phyloP scores from a whole-genome alignment of 2,329 filamentous ascomycete genomes.

The Hypoxylon sp. region DNA sequence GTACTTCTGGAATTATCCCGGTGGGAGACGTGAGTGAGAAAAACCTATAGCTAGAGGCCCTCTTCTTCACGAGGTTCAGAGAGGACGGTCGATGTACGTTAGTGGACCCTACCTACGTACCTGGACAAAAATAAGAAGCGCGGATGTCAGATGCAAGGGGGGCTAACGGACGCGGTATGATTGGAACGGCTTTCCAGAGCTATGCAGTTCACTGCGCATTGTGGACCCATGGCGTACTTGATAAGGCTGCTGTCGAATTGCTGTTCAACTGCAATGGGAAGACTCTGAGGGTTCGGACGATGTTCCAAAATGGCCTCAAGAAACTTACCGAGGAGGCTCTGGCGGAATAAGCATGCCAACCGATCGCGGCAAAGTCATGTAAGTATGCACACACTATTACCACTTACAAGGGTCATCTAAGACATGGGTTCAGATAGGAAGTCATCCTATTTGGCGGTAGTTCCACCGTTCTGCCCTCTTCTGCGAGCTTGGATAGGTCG shows the following conservation, averaged over 20 bases:
- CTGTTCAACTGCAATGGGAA: conserved; percentile 33
- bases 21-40: conserved; percentile 18
- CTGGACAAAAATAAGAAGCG: conserved; percentile 42
- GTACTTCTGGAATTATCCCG: conserved; percentile 34
- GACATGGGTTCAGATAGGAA: conserved; percentile 47
- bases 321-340: conserved; percentile 44
- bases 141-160: conserved; percentile 46
- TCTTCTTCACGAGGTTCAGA: conserved; percentile 38
- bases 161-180: conserved; percentile 35
- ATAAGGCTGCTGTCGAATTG: conserved; percentile 44
- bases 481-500: conserved; percentile 42
- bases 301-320: conserved; percentile 41
- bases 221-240: conserved; percentile 43
- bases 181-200: conserved; percentile 40
- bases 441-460: conserved; percentile 46
- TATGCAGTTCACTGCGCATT: conserved; percentile 35
- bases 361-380: conserved; percentile 45
- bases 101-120: conserved; percentile 45
- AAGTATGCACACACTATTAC: conserved; percentile 45
- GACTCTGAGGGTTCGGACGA: conserved; percentile 35
- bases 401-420: conserved; percentile 46
- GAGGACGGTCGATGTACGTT: conserved; percentile 37
- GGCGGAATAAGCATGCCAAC: conserved; percentile 39
- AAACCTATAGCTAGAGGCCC: conserved; percentile 26
- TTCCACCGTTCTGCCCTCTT: conserved; percentile 39